These are phyloP conservation scores for Penicillium brevicompactum DNA, from an alignment of 2,329 filamentous ascomycete species.

Conservation along the genomic window DNA sequence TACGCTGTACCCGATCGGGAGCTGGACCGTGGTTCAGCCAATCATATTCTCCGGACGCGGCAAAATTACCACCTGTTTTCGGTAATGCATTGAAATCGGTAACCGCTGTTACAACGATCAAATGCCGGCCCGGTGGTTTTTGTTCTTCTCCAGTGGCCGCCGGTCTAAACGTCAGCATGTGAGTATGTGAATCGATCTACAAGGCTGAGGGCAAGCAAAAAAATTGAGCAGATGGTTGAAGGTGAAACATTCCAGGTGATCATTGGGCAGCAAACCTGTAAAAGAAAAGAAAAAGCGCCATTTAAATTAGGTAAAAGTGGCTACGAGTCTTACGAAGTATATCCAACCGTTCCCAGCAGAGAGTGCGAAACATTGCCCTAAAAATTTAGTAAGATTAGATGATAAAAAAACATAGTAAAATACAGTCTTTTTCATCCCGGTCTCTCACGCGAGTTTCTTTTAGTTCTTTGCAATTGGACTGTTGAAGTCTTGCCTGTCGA, in stretches of 20 bases:
- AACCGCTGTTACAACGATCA: slow-evolving; percentile 4
- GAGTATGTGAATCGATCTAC: slow-evolving; percentile 1
- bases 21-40: slow-evolving; percentile 3
- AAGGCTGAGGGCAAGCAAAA: background rate
- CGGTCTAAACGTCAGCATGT: slow-evolving; percentile 21
- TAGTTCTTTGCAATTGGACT: slow-evolving; percentile 19
- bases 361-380: background rate
- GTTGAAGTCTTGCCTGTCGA: slow-evolving; percentile 20
- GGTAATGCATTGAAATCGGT: background rate
- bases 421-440: background rate
- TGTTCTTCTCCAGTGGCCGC: slow-evolving; percentile 11
- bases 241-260: background rate
- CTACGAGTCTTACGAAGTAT: slow-evolving; percentile 18
- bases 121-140: slow-evolving; percentile 8
- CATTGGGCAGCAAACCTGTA: slow-evolving; percentile 8
- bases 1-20: slow-evolving; percentile 3
- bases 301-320: slow-evolving; percentile 21
- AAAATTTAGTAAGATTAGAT: background rate
- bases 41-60: background rate
- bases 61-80: background rate
- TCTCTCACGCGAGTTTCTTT: slow-evolving; percentile 6
- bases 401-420: slow-evolving; percentile 2
- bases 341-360: slow-evolving; percentile 6
- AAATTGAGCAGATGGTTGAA: background rate
- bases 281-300: background rate